phyloP scores from a whole-genome alignment of 2,329 filamentous ascomycete species.

The Dothidotthia symphoricarpi region DNA sequence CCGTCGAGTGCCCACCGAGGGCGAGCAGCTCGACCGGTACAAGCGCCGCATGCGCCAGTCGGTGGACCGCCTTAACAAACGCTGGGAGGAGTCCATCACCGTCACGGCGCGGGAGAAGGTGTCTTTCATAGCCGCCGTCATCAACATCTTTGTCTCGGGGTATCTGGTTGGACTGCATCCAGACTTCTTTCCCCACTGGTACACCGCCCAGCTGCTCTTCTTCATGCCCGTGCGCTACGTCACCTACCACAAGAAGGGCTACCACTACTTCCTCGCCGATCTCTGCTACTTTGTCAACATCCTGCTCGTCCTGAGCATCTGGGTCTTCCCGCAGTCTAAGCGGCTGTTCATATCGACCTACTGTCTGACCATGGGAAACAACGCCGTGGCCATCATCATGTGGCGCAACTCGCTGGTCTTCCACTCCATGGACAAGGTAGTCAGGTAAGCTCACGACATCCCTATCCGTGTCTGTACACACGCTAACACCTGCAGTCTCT shows the following conservation, averaged over 20 bases:
- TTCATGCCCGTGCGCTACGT: slow-evolving; percentile 97
- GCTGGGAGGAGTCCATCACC: slow-evolving; percentile 85
- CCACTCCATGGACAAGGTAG: slow-evolving; percentile 97
- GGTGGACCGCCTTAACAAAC: slow-evolving; percentile 80
- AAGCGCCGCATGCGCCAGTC: slow-evolving; percentile 79
- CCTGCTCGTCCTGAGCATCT: slow-evolving; percentile 75
- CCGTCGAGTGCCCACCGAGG: slow-evolving; percentile 77
- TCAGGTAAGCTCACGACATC: slow-evolving; percentile 55
- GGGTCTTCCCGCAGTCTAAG: slow-evolving; percentile 87
- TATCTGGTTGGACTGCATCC: slow-evolving; percentile 87
- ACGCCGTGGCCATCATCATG: slow-evolving; percentile 96
- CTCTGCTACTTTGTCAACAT: slow-evolving; percentile 98
- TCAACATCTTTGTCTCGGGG: slow-evolving; percentile 96
- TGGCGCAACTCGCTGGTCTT: slow-evolving; percentile 99
- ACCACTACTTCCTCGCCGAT: slow-evolving; percentile 88
- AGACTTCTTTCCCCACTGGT: slow-evolving; percentile 89
- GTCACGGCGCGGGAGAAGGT: slow-evolving; percentile 91
- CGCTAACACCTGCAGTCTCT: slow-evolving; percentile 58
- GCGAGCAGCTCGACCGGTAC: slow-evolving; percentile 91
- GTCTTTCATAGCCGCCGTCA: slow-evolving; percentile 91
- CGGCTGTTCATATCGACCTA: slow-evolving; percentile 88
- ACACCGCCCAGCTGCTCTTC: slow-evolving; percentile 80
- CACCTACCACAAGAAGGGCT: slow-evolving; percentile 85
- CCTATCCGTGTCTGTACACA: background rate
- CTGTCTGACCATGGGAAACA: slow-evolving; percentile 92